A percentile compares a stretch with the other conserved stretches of the same genome.
These are phyloP conservation scores for Solanum paucissectum DNA, from an alignment of 257 asterid species.

Conservation along the genomic window DNA sequence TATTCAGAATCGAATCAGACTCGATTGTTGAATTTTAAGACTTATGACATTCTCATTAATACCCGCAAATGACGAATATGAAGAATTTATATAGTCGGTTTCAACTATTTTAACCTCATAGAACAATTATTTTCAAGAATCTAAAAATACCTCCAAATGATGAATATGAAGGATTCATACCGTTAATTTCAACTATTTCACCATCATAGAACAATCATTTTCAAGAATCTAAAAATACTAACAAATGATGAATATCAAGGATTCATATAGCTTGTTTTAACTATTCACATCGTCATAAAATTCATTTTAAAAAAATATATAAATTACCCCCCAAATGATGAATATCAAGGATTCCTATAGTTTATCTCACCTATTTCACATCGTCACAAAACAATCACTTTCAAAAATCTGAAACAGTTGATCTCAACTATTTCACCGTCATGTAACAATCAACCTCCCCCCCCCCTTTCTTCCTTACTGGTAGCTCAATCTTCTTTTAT, in stretches of 20 bases:
- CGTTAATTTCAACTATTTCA: not conserved
- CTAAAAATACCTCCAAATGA: not conserved
- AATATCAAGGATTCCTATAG: not conserved
- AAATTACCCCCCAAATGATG: not conserved
- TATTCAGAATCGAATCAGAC: not conserved
- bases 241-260: not conserved
- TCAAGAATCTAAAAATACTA: not conserved
- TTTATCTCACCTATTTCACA: not conserved
- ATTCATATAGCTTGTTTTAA: not conserved
- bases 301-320: too few species aligned
- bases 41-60: not conserved
- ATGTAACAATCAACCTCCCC: not conserved
- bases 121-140: not conserved
- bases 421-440: not conserved
- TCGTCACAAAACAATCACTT: not conserved
- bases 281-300: not conserved
- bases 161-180: not conserved
- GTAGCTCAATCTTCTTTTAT: not conserved
- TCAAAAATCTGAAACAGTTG: not conserved
- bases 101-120: not conserved
- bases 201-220: not conserved
- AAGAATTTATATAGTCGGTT: not conserved
- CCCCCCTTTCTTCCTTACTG: too few species aligned
- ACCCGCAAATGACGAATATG: not conserved
- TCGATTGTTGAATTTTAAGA: not conserved